These are phyloP conservation scores for Trametes cinnabarina DNA, from an alignment of 768 basidiomycete genomes.

Conservation along the genomic window DNA sequence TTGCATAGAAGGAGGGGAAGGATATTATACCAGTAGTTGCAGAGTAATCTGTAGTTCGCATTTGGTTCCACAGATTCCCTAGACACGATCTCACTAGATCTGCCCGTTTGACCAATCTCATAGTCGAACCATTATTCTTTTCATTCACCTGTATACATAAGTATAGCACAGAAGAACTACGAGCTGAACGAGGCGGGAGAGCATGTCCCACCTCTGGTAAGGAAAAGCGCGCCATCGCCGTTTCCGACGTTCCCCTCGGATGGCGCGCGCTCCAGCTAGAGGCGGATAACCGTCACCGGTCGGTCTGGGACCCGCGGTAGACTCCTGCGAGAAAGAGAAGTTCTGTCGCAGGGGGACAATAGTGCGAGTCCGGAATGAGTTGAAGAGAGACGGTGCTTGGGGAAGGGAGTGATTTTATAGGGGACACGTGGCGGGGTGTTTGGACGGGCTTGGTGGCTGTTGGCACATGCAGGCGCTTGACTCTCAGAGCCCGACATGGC, in stretches of 20 bases:
- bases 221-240: constrained; percentile 35
- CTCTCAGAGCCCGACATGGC: too few relatives aligned
- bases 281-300: constrained; percentile 18
- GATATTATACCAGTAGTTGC: neutral
- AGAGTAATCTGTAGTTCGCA: neutral
- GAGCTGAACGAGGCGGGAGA: neutral
- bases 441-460: constrained; percentile 1
- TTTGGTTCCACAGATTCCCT: too few relatives aligned
- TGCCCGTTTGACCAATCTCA: too few relatives aligned
- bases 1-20: neutral
- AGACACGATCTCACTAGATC: too few relatives aligned
- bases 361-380: constrained; percentile 41
- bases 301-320: constrained; percentile 39
- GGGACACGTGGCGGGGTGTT: constrained; percentile 6
- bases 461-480: neutral
- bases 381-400: neutral
- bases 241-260: constrained; percentile 20
- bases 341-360: constrained; percentile 39
- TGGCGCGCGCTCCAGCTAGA: constrained; percentile 38
- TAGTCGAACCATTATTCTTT: too few relatives aligned
- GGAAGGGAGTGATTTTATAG: neutral
- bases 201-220: constrained; percentile 38
- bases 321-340: constrained; percentile 35
- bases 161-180: neutral
- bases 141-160: too few relatives aligned